phyloP scores from a whole-genome alignment of 1,284 basidiomycete genomes.

The Leccinum subrobustum region DNA sequence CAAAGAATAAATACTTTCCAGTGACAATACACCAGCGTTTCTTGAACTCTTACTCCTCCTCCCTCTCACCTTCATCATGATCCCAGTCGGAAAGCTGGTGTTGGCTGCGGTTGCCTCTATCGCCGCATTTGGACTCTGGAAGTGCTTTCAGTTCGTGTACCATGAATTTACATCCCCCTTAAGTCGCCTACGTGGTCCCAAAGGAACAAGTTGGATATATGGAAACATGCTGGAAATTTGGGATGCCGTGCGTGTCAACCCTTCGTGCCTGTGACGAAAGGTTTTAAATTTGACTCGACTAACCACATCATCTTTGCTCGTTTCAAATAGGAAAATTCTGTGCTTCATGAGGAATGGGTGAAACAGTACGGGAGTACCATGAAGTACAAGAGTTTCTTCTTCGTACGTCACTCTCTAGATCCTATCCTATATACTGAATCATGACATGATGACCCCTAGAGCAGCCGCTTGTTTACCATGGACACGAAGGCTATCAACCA shows the following conservation, averaged over 20 bases:
- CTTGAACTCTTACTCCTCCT: background rate
- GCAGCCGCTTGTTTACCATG: background rate
- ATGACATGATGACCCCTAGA: background rate
- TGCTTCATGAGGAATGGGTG: slow-evolving; percentile 51
- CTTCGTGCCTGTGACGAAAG: background rate
- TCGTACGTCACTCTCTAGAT: slow-evolving; percentile 36
- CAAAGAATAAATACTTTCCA: background rate
- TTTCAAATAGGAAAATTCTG: slow-evolving; percentile 35
- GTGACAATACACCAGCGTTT: background rate
- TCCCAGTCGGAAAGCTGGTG: slow-evolving; percentile 4
- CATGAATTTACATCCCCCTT: slow-evolving; percentile 41
- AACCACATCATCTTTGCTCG: background rate
- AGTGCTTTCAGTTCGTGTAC: slow-evolving; percentile 21
- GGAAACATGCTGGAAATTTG: slow-evolving; percentile 52
- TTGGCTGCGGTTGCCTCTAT: slow-evolving; percentile 15
- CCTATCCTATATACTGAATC: background rate
- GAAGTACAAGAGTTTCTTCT: slow-evolving; percentile 45
- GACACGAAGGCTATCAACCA: slow-evolving; percentile 28
- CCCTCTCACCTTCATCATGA: slow-evolving; percentile 15
- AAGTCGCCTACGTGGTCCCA: slow-evolving; percentile 50
- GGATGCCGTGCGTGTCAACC: slow-evolving; percentile 35
- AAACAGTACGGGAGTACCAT: slow-evolving; percentile 53
- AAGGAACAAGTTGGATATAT: slow-evolving; percentile 47
- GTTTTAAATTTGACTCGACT: background rate
- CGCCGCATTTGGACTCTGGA: slow-evolving; percentile 31